Evolutionary conservation across 2,329 filamentous ascomycete species (phyloP), one percentile per base, ranked within the genome.

Genomic region (Penicillium sp.): DNA sequence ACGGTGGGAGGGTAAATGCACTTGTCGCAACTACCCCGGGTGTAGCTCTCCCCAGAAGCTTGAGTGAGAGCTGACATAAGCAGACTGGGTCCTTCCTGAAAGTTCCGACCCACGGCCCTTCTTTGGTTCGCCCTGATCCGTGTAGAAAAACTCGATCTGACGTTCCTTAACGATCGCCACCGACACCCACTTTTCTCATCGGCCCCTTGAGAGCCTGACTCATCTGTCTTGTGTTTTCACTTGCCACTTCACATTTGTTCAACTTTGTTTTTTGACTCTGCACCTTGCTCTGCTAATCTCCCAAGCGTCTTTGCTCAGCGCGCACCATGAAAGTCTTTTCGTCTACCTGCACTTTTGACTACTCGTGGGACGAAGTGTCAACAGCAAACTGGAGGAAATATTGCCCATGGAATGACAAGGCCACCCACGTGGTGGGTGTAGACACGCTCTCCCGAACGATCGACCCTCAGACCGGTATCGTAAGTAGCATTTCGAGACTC

Each of bases 331-430:
- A 95, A 82, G 89, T 97, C 76, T 97, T 97, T 70, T 89, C 90
- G 64, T 95, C 90, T 68, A 80, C 81, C 36, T 89, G 90, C 75
- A 91, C 90, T 56, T 99, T 95, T 77, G 83, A 96, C 78, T 99
- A 99, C 81, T 95, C 93, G 42, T 99, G 94, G 94, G 90, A 96
- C 69, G 93, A 97, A 74, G 94, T 99, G 33, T 96, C 91, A 24
- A 91, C 90, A 13, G 91, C 89, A 71, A 99, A 99, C 82, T 99
- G 94, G 94, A 88, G 86, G 65, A 99, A 99, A 75, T 99, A 99
- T 77, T 95, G 90, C 68, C 93, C 93, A 18, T 97, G 94, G 93
- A 99, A 99, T 79, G 89, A 96, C 74, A 94, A 96, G 77, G 92
- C 89, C n/a, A 90, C 91, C 38, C 94, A 99, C 74, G 94, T 99